phyloP scores from a whole-genome alignment of 768 basidiomycete species.

The Clavaria fumosa region DNA sequence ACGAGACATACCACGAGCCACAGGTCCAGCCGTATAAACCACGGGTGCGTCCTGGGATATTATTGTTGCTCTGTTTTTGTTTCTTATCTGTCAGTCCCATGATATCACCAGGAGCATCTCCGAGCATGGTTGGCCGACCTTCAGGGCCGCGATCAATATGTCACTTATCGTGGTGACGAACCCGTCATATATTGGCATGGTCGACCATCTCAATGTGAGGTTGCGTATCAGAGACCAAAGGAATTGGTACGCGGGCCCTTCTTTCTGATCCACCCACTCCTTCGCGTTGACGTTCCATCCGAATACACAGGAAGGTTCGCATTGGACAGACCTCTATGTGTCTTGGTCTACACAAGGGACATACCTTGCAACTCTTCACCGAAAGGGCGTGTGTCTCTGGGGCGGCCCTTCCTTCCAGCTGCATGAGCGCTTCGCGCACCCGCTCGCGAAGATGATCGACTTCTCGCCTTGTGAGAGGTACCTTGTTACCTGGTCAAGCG shows the following conservation, averaged over 20 bases:
- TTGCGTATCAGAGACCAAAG: conserved; percentile 39
- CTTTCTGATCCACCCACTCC: conserved; percentile 8
- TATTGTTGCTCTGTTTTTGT: conserved; percentile 2
- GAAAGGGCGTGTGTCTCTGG: conserved; percentile 92
- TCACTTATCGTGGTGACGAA: conserved; percentile 85
- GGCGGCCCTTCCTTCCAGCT: conserved; percentile 84
- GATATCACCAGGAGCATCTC: conserved; percentile 63
- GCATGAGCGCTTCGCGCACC: conserved; percentile 87
- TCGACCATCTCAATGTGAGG: conserved; percentile 72
- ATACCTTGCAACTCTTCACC: conserved; percentile 85
- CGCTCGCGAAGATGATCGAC: conserved; percentile 87
- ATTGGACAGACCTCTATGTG: conserved; percentile 94
- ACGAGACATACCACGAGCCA: conserved; percentile 69
- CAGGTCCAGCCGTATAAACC: conserved; percentile 56
- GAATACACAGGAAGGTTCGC: conserved; percentile 34
- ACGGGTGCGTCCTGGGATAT: conserved; percentile 43
- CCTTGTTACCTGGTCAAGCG: conserved; percentile 94
- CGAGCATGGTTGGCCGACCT: conserved; percentile 89
- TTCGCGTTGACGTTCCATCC: conserved; percentile 9
- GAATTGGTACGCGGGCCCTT: conserved; percentile 41
- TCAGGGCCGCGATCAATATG: conserved; percentile 89
- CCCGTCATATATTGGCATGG: conserved; percentile 89
- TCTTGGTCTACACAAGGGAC: conserved; percentile 96
- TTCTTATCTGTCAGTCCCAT: conserved; percentile 5
- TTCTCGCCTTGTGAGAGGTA: conserved; percentile 97